Evolutionary conservation across 805 yeast genomes (phyloP).

Genomic region (Metschnikowia shivogae): DNA sequence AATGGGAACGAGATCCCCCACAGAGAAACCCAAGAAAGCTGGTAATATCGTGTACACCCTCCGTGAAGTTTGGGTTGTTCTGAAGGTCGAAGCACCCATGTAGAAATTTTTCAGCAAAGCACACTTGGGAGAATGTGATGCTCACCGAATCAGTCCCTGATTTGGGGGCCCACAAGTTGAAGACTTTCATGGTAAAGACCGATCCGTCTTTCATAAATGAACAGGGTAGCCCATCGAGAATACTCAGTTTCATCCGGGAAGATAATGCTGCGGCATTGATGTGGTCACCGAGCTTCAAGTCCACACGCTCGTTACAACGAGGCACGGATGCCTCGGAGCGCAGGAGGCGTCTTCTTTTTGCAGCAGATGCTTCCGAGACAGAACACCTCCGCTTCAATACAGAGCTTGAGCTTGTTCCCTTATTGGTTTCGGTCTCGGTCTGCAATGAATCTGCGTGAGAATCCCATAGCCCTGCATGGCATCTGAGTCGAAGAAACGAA

Average conservation of each 20-base stretch:
- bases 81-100: constrained; percentile 8
- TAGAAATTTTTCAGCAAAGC: constrained; percentile 4
- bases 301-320: neutral
- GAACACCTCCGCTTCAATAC: neutral
- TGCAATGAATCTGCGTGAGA: neutral
- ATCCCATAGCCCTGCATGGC: neutral
- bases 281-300: constrained; percentile 4
- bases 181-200: constrained; percentile 2
- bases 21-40: constrained; percentile 8
- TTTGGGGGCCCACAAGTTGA: neutral
- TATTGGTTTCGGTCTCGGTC: too few relatives aligned
- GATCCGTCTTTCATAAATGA: constrained; percentile 13
- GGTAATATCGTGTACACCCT: neutral
- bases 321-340: neutral
- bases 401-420: neutral
- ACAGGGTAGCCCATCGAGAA: constrained; percentile 14
- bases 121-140: constrained; percentile 9
- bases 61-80: neutral
- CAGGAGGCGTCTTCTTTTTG: constrained; percentile 1
- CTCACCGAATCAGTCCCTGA: constrained; percentile 3
- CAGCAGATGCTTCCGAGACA: neutral
- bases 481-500: neutral
- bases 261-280: constrained; percentile 4
- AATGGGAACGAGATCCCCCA: constrained; percentile 7
- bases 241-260: constrained; percentile 4